Evolutionary conservation across 495 filamentous ascomycete species (phyloP).

Genomic region (Podospora fimiseda): DNA sequence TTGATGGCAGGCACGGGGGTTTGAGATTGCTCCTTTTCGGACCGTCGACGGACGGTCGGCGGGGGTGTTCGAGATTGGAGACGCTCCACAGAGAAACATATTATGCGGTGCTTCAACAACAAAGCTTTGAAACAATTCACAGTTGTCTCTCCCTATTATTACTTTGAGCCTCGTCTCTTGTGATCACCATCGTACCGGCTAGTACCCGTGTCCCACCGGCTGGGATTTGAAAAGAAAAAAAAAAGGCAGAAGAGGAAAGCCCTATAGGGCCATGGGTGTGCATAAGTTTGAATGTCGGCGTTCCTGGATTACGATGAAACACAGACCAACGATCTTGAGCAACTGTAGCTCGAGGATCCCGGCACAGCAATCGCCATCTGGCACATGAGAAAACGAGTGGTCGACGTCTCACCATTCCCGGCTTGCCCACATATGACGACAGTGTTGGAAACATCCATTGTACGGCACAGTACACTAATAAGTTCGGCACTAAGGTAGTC

Average conservation of each 20-base stretch:
- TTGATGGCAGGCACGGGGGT: no score
- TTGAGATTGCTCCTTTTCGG: no score
- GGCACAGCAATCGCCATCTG: not conserved
- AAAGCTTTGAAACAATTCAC: not conserved
- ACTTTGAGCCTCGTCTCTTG: not conserved
- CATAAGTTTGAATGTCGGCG: not conserved
- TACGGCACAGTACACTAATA: not conserved
- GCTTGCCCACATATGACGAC: not conserved
- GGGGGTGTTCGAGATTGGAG: not conserved
- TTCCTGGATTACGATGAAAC: conserved; percentile 3
- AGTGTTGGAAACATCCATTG: not conserved
- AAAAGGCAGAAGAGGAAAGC: not conserved
- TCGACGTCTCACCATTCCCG: not conserved
- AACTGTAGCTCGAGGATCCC: not conserved
- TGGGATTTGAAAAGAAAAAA: not conserved
- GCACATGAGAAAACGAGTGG: not conserved
- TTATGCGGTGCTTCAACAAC: no score
- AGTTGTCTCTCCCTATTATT: no score
- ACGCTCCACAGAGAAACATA: not conserved
- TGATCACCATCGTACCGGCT: not conserved
- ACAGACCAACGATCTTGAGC: not conserved
- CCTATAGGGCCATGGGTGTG: not conserved
- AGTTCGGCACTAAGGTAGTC: not conserved
- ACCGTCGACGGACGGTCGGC: not conserved
- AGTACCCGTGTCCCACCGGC: not conserved